phyloP scores from a whole-genome alignment of 208 protist species.

The Leptomonas pyrrhocoris region DNA sequence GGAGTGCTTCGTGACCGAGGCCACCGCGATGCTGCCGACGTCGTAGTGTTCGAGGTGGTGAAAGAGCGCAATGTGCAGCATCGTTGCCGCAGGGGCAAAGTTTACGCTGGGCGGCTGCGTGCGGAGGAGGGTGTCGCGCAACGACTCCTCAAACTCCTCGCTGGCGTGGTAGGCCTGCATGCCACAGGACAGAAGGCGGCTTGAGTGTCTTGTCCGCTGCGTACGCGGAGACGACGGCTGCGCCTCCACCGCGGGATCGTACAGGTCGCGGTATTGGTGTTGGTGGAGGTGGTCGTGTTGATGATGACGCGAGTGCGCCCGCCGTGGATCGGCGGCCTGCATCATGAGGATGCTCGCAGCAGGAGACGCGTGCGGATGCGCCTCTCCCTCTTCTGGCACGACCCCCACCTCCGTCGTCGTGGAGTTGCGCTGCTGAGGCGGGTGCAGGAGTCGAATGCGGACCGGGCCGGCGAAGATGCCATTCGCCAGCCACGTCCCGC shows the following conservation, averaged over 20 bases:
- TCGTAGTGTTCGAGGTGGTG: slow-evolving; percentile 36
- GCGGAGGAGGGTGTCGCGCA: slow-evolving; percentile 32
- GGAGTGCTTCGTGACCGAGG: slow-evolving; percentile 34
- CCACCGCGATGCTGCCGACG: slow-evolving; percentile 44
- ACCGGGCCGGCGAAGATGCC: slow-evolving; percentile 12
- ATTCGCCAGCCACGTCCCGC: slow-evolving; percentile 8
- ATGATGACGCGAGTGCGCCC: background rate
- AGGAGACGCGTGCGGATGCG: background rate
- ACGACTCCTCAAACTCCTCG: slow-evolving; percentile 17
- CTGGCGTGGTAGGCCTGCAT: slow-evolving; percentile 6
- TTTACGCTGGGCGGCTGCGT: slow-evolving; percentile 12
- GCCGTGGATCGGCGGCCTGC: background rate
- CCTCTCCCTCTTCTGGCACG: background rate
- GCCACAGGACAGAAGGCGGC: background rate
- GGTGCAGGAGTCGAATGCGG: slow-evolving; percentile 23
- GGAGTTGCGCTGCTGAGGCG: slow-evolving; percentile 6
- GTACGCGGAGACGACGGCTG: background rate
- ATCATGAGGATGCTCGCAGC: slow-evolving; percentile 14
- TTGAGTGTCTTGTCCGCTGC: background rate
- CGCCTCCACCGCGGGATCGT: background rate
- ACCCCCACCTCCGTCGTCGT: background rate
- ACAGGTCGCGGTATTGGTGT: background rate
- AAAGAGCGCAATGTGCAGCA: slow-evolving; percentile 48
- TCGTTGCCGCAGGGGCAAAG: slow-evolving; percentile 32
- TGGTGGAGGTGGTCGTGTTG: background rate